These are phyloP conservation scores for Fusarium irregulare DNA, from an alignment of 2,329 filamentous ascomycete species.

Conservation along the genomic window DNA sequence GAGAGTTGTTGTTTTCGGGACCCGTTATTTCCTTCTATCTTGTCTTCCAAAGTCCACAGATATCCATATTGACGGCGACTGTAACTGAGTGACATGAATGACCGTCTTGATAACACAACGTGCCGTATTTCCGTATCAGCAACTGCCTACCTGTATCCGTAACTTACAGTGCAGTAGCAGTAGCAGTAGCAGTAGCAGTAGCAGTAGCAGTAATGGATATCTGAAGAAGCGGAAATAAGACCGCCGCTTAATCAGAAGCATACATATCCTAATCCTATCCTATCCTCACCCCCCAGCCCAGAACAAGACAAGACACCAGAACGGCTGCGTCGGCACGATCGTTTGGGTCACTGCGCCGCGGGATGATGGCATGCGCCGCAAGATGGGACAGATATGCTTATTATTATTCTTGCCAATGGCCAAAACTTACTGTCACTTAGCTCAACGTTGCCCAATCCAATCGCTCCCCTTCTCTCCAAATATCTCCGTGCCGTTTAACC, in stretches of 20 bases:
- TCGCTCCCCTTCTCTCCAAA: neutral
- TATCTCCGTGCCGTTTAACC: constrained; percentile 31
- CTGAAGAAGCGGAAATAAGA: constrained; percentile 21
- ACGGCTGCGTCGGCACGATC: constrained; percentile 47
- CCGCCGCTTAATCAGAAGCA: constrained; percentile 18
- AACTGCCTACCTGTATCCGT: neutral
- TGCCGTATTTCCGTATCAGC: neutral
- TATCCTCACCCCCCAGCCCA: constrained; percentile 24
- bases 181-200: neutral
- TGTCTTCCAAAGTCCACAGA: constrained; percentile 15
- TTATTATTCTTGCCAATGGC: constrained; percentile 30
- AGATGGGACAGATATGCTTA: constrained; percentile 48
- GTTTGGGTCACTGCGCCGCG: constrained; percentile 40
- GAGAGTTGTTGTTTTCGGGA: constrained; percentile 36
- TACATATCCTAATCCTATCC: neutral
- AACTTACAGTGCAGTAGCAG: neutral
- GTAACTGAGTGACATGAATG: neutral
- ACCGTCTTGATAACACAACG: neutral
- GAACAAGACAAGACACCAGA: neutral
- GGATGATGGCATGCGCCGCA: constrained; percentile 46
- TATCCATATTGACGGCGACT: constrained; percentile 2
- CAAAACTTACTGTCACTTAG: constrained; percentile 10
- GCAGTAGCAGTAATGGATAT: neutral
- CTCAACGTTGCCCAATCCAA: constrained; percentile 1
- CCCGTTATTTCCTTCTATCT: constrained; percentile 23